phyloP scores from a whole-genome alignment of 2,329 filamentous ascomycete species.

The Penicillium paneum region DNA sequence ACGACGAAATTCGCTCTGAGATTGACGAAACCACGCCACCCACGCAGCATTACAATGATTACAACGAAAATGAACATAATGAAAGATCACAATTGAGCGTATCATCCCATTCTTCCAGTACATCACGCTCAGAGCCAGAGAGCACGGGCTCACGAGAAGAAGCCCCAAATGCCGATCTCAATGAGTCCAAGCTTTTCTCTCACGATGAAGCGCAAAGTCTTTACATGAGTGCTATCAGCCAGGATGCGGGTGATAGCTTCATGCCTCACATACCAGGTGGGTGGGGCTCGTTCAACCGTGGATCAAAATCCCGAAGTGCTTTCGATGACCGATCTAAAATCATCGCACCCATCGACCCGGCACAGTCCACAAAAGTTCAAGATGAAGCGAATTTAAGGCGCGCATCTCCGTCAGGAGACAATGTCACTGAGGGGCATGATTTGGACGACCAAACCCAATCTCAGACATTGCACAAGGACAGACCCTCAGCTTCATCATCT shows the following conservation, averaged over 20 bases:
- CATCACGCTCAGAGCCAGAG: slow-evolving; percentile 24
- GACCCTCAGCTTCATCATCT: slow-evolving; percentile 16
- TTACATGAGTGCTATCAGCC: slow-evolving; percentile 57
- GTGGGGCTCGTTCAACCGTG: slow-evolving; percentile 36
- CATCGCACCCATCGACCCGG: not conserved
- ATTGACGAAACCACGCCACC: not conserved
- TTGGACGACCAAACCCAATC: slow-evolving; percentile 7
- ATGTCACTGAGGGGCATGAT: slow-evolving; percentile 10
- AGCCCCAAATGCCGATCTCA: slow-evolving; percentile 38
- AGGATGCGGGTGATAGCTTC: slow-evolving; percentile 30
- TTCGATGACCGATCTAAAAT: slow-evolving; percentile 4
- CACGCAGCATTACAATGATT: not conserved
- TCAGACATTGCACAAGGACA: slow-evolving; percentile 13
- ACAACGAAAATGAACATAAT: slow-evolving; percentile 1
- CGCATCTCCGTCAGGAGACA: slow-evolving; percentile 18
- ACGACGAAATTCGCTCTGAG: slow-evolving; percentile 5
- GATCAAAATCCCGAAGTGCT: not conserved
- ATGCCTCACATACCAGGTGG: slow-evolving; percentile 42
- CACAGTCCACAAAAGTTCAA: slow-evolving; percentile 2
- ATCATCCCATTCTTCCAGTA: slow-evolving; percentile 9
- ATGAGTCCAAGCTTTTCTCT: slow-evolving; percentile 47
- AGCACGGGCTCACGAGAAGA: slow-evolving; percentile 23
- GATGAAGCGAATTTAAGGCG: slow-evolving; percentile 33
- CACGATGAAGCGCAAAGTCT: slow-evolving; percentile 51
- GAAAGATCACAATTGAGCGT: slow-evolving; percentile 1